Base-by-base conservation (phyloP, 2,329 filamentous ascomycete genomes). In the Cercospora canescens region DNA sequence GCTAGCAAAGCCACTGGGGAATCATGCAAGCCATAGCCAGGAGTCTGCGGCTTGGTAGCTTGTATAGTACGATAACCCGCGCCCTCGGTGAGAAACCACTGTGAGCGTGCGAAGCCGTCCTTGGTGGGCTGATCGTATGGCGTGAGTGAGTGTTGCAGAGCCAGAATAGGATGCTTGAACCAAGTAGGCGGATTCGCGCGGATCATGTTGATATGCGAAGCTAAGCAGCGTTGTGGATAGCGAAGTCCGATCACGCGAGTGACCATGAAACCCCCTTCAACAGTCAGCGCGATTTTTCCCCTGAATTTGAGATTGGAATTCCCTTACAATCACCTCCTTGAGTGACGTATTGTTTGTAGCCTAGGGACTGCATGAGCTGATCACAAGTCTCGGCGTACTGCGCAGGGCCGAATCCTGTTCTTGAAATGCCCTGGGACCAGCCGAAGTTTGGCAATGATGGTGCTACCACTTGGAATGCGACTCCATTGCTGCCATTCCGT, bases 1-100 rank as follows among this genome's bases (percentile, higher is more conserved):
- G 90, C 87, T 1, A 94, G 81, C 3, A 93, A 79, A 0, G 85
- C 90, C 0, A 91, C 85, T 0, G 91, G 92, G 6, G 85, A 89
- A 74, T 93, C 91, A 0, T 86, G 83, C 3, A 94, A 81, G 0
- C 83, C 87, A 72, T 91, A 92, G 0, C 88, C 89, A 0, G 94
- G 74, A 0, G 91, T 94, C 60, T 92, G 87, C 0, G 92, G 91
- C 64, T 89, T 89, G 0, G 91, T 93, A 12, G 80, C 79, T 71
- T 92, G 89, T 66, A 85, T 78, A 1, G 82, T 66, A 68, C 85
- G 82, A 75, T 92, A 92, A 2, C 85, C 87, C 8, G 74, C 77
- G 0, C 88, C 87, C 66, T 90, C 81, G 4, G 78, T 72, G 0
- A 69, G 7, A 76, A 92, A 91, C 87, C 87, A 90, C 0, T 78